These are phyloP conservation scores for Podaxis carcinomalis DNA, from an alignment of 768 basidiomycete species.

Conservation along the genomic window DNA sequence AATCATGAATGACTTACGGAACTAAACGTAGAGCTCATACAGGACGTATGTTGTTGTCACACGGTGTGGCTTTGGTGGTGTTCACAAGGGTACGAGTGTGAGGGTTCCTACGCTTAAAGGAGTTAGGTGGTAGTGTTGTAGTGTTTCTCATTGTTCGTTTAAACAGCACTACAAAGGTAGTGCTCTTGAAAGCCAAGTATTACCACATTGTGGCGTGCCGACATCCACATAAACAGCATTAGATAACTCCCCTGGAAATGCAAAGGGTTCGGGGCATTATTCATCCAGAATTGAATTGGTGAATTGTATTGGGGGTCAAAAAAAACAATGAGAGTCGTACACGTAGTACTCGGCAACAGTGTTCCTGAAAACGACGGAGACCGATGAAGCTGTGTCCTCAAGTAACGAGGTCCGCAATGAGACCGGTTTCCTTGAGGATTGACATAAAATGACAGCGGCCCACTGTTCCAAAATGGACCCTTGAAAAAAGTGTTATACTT, in stretches of 20 bases:
- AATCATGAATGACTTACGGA: not conserved
- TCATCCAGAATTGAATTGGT: not conserved
- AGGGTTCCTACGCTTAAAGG: not conserved
- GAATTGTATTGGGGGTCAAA: not conserved
- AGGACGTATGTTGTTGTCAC: not conserved
- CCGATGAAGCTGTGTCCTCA: not conserved
- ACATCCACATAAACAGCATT: not conserved
- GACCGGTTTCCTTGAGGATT: too few species aligned
- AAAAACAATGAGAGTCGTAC: not conserved
- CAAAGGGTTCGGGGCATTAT: not conserved
- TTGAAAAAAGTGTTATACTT: not conserved
- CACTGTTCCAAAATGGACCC: not conserved
- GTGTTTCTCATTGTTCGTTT: not conserved
- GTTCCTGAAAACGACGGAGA: conserved; percentile 1
- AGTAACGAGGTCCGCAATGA: not conserved
- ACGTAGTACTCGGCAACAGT: not conserved
- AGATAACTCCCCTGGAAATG: too few species aligned
- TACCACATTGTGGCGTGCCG: not conserved
- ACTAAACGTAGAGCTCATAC: not conserved
- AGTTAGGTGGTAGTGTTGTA: not conserved
- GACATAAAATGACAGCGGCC: too few species aligned
- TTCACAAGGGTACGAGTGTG: not conserved
- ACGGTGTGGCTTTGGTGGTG: not conserved
- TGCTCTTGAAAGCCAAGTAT: not conserved
- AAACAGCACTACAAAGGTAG: not conserved